These are phyloP conservation scores for Cicer judaicum DNA, from an alignment of 306 rosid genomes.

Conservation along the genomic window DNA sequence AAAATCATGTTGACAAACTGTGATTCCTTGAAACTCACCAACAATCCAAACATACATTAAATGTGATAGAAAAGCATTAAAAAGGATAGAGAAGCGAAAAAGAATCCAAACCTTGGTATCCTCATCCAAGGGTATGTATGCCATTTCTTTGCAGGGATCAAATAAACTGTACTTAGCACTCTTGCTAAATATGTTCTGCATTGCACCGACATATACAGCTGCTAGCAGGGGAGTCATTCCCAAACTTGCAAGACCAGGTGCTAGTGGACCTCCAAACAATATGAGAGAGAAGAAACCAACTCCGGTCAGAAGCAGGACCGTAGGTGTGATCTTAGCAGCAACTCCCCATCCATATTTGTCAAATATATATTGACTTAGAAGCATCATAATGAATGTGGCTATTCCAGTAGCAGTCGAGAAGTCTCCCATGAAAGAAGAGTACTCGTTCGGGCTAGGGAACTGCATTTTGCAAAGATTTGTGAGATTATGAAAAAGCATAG, in stretches of 20 bases:
- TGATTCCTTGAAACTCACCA: background rate
- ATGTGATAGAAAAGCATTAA: background rate
- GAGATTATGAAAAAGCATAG: background rate
- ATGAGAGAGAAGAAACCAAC: constrained; percentile 87
- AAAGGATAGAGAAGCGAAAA: constrained; percentile 19
- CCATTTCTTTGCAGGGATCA: constrained; percentile 99
- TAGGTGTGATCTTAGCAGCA: constrained; percentile 92
- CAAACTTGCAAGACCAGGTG: constrained; percentile 65
- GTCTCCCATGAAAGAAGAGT: constrained; percentile 97
- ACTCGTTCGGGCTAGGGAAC: constrained; percentile 98
- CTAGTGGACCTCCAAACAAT: constrained; percentile 76
- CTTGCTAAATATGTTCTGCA: constrained; percentile 99
- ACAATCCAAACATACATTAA: background rate
- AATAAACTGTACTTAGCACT: constrained; percentile 99
- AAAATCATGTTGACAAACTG: background rate
- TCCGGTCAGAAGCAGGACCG: constrained; percentile 88
- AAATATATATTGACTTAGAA: constrained; percentile 82
- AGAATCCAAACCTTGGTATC: constrained; percentile 80
- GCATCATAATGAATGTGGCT: constrained; percentile 94
- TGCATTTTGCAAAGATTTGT: constrained; percentile 44
- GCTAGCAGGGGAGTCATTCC: constrained; percentile 99
- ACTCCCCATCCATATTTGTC: constrained; percentile 96
- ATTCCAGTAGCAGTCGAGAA: constrained; percentile 94
- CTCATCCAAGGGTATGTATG: constrained; percentile 96
- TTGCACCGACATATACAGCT: constrained; percentile 95